Conservation (phyloP, 1,139 yeast genomes). For the Waltiozyma solani region DNA sequence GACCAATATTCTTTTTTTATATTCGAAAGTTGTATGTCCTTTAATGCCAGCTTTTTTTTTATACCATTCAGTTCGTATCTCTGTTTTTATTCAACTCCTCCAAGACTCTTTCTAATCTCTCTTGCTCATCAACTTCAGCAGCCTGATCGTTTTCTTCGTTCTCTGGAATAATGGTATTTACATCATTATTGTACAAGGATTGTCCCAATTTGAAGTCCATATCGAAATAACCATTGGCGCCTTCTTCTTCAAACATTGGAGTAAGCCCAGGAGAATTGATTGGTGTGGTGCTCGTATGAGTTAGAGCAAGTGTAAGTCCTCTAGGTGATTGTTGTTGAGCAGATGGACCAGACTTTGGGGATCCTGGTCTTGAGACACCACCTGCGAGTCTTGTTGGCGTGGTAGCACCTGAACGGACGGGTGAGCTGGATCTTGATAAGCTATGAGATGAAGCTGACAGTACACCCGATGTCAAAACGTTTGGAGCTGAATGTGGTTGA, state of each 20-base stretch:
- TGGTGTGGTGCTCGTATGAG: neutral
- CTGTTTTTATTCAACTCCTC: neutral
- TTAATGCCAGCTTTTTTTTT: too few relatives aligned
- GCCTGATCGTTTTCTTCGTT: neutral
- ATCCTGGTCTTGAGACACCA: neutral
- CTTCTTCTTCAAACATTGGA: conserved; percentile 8
- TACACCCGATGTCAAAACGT: too few relatives aligned
- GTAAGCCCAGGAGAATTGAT: conserved; percentile 1
- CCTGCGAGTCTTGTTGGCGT: neutral
- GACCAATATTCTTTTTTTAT: too few relatives aligned
- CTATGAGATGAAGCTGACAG: too few relatives aligned
- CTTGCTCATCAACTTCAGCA: neutral
- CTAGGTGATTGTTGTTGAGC: too few relatives aligned
- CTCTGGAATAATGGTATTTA: neutral
- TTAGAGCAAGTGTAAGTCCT: too few relatives aligned
- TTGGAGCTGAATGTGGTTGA: too few relatives aligned
- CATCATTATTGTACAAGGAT: conserved; percentile 5
- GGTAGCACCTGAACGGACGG: neutral
- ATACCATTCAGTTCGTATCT: too few relatives aligned
- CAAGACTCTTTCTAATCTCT: neutral
- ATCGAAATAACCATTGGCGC: neutral
- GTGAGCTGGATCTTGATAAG: neutral
- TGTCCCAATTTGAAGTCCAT: conserved; percentile 3
- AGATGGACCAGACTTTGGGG: neutral
- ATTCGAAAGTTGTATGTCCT: too few relatives aligned